Base-by-base conservation (phyloP, 2,329 filamentous ascomycete genomes). In the Monosporascus cannonballus region DNA sequence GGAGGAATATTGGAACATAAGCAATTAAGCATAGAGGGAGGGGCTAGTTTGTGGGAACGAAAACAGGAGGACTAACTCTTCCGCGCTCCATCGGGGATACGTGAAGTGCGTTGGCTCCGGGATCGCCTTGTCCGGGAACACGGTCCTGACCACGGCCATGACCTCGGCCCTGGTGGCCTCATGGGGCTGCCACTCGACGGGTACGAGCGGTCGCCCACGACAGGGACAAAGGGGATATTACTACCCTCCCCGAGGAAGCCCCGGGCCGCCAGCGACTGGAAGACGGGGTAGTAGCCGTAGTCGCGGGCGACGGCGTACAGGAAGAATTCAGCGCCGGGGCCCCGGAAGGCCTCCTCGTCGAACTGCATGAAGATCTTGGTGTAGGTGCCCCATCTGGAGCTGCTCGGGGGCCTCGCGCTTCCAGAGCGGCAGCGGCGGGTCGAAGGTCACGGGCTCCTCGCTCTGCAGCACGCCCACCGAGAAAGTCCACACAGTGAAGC, bases 361-460 rank as follows among this genome's bases (percentile, higher is more conserved):
- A 88, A 89, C 56, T 87, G 85, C 54, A 86, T 70, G 68, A 89
- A 89, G 55, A 89, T 80, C 64, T 89, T 89, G 49, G 84, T 89
- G 68, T 88, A 89, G 0, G 84, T 87, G 6, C 81, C 81, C 85
- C 80, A 89, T 87, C 55, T 75, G 72, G 64, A 87, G 87, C 38
- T 78, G 81, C 3, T 80, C 76, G 49, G 89, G 85, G 0, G 82
- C 80, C 3, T 75, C 75, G 15, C 76, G 71, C 66, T 89, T 89
- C 85, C 84, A 88, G 3, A 66, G 66, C 0, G 85, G 86, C 0
- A 89, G 71, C 5, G 69, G 58, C 0, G 86, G 85, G 11, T 72
- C 62, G 62, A 88, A 89, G 0, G 67, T 65, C 1, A 88, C 76
- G 0, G 71, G 75, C 3, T 27, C 25, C 8, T 82, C 74, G 55